Conservation (phyloP, 805 yeast genomes). For the Kodamaea sagamina region DNA sequence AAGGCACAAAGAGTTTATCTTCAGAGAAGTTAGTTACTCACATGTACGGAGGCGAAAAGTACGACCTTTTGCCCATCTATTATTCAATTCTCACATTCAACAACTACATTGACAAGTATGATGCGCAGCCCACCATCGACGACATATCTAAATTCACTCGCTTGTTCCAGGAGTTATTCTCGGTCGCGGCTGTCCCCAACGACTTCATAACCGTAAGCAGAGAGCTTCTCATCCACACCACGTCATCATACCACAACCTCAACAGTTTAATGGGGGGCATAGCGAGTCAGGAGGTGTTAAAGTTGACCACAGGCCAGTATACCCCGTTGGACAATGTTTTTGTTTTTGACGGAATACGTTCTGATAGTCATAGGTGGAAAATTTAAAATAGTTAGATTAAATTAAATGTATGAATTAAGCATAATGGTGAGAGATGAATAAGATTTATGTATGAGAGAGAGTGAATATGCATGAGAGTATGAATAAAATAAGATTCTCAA, state of each 20-base stretch:
- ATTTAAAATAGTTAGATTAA: conserved; percentile 18
- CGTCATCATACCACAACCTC: conserved; percentile 56
- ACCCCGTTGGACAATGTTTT: conserved; percentile 71
- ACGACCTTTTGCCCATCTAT: conserved; percentile 36
- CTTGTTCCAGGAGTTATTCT: conserved; percentile 21
- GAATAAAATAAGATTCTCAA: too few relatives aligned
- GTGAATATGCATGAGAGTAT: too few relatives aligned
- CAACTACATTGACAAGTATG: conserved; percentile 20
- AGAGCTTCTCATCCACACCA: conserved; percentile 39
- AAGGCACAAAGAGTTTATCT: conserved; percentile 40
- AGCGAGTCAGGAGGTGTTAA: conserved; percentile 80
- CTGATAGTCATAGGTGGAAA: conserved; percentile 48
- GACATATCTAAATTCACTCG: conserved; percentile 23
- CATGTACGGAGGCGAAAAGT: conserved; percentile 14
- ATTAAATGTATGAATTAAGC: too few relatives aligned
- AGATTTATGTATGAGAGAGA: background rate
- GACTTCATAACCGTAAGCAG: conserved; percentile 19
- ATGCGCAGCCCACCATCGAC: conserved; percentile 20
- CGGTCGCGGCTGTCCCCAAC: conserved; percentile 18
- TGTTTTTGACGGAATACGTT: conserved; percentile 70
- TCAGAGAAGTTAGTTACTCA: conserved; percentile 18
- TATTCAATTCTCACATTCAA: conserved; percentile 43
- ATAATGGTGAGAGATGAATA: background rate
- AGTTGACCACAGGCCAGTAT: conserved; percentile 76
- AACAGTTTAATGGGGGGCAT: conserved; percentile 80